Percentiles rank a stretch among this genome's conserved stretches.
Conservation (phyloP, 192 early-diverging fungal species). For the Geranomyces variabilis region DNA sequence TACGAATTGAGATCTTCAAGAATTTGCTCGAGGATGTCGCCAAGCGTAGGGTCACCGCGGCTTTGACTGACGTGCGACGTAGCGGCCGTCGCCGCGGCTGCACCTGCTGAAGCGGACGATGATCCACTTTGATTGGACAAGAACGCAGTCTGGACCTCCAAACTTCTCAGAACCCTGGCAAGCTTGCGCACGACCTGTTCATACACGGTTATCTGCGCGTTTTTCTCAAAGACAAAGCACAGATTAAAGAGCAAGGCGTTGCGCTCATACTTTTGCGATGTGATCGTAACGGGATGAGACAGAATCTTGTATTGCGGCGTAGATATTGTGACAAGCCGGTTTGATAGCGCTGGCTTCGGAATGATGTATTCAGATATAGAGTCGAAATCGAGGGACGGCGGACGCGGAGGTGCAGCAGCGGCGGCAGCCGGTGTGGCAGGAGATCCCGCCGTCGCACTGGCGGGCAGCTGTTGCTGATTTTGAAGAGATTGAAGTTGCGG, state of each 20-base stretch:
- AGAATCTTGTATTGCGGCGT: conserved; percentile 73
- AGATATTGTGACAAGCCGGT: conserved; percentile 72
- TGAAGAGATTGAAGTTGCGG: no score
- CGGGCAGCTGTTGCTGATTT: no score
- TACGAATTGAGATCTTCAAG: conserved; percentile 86
- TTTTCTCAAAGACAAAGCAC: conserved; percentile 89
- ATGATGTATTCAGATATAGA: conserved; percentile 82
- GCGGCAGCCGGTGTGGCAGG: not conserved
- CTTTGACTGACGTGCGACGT: not conserved
- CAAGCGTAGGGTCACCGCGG: conserved; percentile 40
- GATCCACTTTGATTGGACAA: not conserved
- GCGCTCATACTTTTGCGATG: conserved; percentile 69
- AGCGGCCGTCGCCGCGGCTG: no score
- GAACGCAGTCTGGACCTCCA: conserved; percentile 65
- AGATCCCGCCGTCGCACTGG: not conserved
- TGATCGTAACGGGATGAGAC: conserved; percentile 72
- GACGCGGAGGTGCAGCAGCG: not conserved
- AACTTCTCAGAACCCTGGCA: conserved; percentile 73
- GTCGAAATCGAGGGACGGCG: conserved; percentile 66
- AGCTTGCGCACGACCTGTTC: conserved; percentile 89
- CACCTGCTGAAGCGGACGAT: not conserved
- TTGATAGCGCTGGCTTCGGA: conserved; percentile 77
- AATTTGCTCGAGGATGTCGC: conserved; percentile 82
- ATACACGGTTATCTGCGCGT: conserved; percentile 78
- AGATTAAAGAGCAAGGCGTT: conserved; percentile 92